These are phyloP conservation scores for Talaromyces wortmannii DNA, from an alignment of 495 filamentous ascomycete species.

Conservation along the genomic window DNA sequence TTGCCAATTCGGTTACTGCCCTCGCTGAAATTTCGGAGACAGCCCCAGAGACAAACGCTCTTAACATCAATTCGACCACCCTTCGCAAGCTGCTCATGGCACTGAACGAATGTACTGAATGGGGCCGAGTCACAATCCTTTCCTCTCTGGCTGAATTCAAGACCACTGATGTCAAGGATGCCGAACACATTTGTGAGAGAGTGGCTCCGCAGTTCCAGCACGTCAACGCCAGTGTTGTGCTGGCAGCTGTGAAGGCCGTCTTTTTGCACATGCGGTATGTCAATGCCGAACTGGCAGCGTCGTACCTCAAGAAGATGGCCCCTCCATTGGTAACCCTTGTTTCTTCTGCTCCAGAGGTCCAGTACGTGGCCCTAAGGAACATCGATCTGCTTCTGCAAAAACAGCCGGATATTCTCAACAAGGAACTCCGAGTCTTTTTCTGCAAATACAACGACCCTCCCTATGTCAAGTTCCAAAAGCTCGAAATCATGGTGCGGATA, in stretches of 20 bases:
- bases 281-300: constrained; percentile 65
- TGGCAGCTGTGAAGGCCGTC: constrained; percentile 95
- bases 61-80: constrained; percentile 70
- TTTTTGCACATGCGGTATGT: constrained; percentile 93
- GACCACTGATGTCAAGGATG: constrained; percentile 82
- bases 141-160: constrained; percentile 84
- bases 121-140: constrained; percentile 95
- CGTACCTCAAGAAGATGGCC: constrained; percentile 96
- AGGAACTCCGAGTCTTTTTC: constrained; percentile 97
- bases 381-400: constrained; percentile 94
- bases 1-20: constrained; percentile 92
- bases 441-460: constrained; percentile 99
- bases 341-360: constrained; percentile 91
- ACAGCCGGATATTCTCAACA: constrained; percentile 91
- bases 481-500: constrained; percentile 99
- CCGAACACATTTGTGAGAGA: constrained; percentile 96
- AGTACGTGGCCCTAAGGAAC: constrained; percentile 93
- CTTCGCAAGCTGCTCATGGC: constrained; percentile 96
- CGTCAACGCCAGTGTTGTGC: constrained; percentile 92
- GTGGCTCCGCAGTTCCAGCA: constrained; percentile 97
- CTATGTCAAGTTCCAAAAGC: constrained; percentile 94
- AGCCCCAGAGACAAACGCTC: constrained; percentile 81
- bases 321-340: constrained; percentile 93
- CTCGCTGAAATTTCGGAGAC: constrained; percentile 86
- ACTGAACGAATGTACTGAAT: constrained; percentile 96